Evolutionary conservation across 768 basidiomycete species (phyloP).

Genomic region (Russula griseocarnosa): DNA sequence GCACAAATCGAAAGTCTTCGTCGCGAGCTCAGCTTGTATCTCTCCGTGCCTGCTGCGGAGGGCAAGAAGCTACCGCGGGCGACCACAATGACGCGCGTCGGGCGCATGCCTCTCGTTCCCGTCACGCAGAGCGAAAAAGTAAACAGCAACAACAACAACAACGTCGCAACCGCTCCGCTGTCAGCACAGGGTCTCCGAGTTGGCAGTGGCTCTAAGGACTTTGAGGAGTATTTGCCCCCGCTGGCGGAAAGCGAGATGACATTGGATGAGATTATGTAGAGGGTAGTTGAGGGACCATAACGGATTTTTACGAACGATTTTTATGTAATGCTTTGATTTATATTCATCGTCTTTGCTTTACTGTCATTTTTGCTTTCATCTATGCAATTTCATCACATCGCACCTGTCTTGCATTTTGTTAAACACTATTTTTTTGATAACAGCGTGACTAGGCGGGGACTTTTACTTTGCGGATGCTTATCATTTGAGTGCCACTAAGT

Average conservation of each 20-base stretch:
- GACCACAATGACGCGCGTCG: constrained; percentile 36
- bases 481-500: too few species aligned
- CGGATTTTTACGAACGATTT: neutral
- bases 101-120: constrained; percentile 33
- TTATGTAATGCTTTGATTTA: constrained; percentile 6
- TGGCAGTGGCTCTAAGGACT: constrained; percentile 1
- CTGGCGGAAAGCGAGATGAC: constrained; percentile 36
- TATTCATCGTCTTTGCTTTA: neutral
- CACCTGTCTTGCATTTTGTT: neutral
- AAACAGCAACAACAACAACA: neutral
- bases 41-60: constrained; percentile 34
- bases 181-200: neutral
- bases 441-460: too few species aligned
- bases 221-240: constrained; percentile 23
- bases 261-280: constrained; percentile 32
- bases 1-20: constrained; percentile 35
- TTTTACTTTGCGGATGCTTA: too few species aligned
- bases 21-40: constrained; percentile 37
- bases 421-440: too few species aligned
- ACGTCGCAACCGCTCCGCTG: neutral
- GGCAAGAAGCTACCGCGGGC: constrained; percentile 33
- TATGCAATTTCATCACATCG: neutral
- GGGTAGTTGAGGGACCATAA: neutral
- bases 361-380: neutral
- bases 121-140: constrained; percentile 28